Percentiles rank a stretch among this genome's conserved stretches.
Conservation (phyloP, 2,329 filamentous ascomycete species). For the Colletotrichum camelliae region DNA sequence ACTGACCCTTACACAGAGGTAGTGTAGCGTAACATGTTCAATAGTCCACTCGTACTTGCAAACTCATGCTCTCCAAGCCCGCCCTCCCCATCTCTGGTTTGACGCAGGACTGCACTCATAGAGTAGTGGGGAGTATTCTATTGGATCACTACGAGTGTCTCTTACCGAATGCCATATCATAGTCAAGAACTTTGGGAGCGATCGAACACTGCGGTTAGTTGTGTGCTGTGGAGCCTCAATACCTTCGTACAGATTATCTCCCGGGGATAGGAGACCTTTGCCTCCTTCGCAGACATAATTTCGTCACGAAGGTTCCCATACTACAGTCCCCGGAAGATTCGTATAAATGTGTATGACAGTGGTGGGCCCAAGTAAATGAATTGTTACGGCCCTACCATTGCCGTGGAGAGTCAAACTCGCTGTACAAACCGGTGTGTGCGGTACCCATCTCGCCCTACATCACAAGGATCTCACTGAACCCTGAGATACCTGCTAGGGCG, state of each 20-base stretch:
- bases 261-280: not conserved
- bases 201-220: not conserved
- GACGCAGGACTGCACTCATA: not conserved
- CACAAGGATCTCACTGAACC: not conserved
- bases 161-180: not conserved
- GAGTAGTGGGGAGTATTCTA: not conserved
- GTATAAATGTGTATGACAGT: not conserved
- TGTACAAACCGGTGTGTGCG: not conserved
- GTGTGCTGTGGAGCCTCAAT: not conserved
- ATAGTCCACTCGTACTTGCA: not conserved
- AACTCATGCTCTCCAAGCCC: not conserved
- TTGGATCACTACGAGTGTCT: not conserved
- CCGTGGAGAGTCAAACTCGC: not conserved
- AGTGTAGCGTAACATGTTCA: not conserved
- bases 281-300: not conserved
- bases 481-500: not conserved
- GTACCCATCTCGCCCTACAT: not conserved
- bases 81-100: not conserved
- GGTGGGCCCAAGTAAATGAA: not conserved
- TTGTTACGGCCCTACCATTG: not conserved
- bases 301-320: not conserved
- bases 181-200: not conserved
- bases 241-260: not conserved
- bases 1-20: slow-evolving; percentile 19
- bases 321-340: not conserved